A percentile compares a stretch with the other conserved stretches of the same genome.
These are phyloP conservation scores for Dysphania ambrosioides DNA, from an alignment of 148 eudicot genomes.

Conservation along the genomic window DNA sequence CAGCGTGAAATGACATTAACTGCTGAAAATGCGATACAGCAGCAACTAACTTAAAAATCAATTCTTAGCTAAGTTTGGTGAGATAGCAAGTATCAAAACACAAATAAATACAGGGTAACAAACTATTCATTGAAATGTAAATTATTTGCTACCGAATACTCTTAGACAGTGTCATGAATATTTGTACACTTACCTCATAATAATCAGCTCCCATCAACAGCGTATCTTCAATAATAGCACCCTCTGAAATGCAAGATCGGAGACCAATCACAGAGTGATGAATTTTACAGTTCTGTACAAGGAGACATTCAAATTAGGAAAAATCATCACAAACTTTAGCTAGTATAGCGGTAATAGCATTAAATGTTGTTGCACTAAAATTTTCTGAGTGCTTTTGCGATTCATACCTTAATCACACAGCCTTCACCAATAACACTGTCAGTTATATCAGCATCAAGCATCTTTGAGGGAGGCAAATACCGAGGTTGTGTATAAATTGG, in stretches of 20 bases:
- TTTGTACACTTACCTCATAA: conserved; percentile 60
- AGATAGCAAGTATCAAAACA: neutral
- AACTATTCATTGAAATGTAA: neutral
- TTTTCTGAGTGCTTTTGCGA: neutral
- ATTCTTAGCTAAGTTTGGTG: neutral
- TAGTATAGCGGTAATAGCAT: neutral
- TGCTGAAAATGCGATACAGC: neutral
- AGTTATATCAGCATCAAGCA: conserved; percentile 94
- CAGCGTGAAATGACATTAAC: conserved; percentile 19
- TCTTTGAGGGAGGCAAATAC: conserved; percentile 96
- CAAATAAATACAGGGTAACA: neutral
- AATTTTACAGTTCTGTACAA: conserved; percentile 84
- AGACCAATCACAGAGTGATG: conserved; percentile 94
- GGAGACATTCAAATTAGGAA: neutral
- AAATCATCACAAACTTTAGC: conserved; percentile 9
- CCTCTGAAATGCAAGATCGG: conserved; percentile 89
- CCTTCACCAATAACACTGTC: conserved; percentile 98
- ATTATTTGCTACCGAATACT: neutral
- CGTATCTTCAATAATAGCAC: conserved; percentile 88
- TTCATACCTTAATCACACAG: conserved; percentile 85
- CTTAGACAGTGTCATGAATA: neutral
- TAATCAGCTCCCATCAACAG: conserved; percentile 98
- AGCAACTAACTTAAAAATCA: neutral
- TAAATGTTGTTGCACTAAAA: neutral
- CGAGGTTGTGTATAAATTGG: conserved; percentile 98